Evolutionary conservation across 139 green algal species (phyloP).

Genomic region (Chlorella sorokiniana): DNA sequence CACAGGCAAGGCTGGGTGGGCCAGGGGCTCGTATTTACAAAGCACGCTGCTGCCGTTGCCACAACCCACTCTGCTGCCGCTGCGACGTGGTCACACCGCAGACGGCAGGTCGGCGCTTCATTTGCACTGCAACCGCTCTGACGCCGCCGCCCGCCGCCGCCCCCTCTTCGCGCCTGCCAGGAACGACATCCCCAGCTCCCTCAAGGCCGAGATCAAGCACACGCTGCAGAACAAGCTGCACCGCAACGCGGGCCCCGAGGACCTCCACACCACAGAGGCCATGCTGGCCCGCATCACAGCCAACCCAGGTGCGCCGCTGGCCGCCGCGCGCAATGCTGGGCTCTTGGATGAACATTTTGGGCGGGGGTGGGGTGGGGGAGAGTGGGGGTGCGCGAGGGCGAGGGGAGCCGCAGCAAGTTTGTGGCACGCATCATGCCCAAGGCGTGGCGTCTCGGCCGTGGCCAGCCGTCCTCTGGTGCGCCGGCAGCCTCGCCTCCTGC

Average conservation of each 20-base stretch:
- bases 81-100: not conserved
- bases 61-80: not conserved
- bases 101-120: not conserved
- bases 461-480: not conserved
- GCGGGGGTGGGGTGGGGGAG: not conserved
- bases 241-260: conserved; percentile 94
- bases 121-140: not conserved
- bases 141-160: not conserved
- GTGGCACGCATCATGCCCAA: no score
- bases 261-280: conserved; percentile 92
- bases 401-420: no score
- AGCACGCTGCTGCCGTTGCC: not conserved
- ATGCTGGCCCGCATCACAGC: conserved; percentile 84
- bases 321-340: not conserved
- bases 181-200: conserved; percentile 78
- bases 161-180: conserved; percentile 29
- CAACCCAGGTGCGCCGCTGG: conserved; percentile 9
- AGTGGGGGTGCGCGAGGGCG: not conserved
- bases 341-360: not conserved
- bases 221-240: conserved; percentile 99
- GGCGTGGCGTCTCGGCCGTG: no score
- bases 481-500: not conserved
- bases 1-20: conserved; percentile 54
- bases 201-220: conserved; percentile 99
- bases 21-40: not conserved